phyloP scores from a whole-genome alignment of 305 asterid species.

The Vinca major region DNA sequence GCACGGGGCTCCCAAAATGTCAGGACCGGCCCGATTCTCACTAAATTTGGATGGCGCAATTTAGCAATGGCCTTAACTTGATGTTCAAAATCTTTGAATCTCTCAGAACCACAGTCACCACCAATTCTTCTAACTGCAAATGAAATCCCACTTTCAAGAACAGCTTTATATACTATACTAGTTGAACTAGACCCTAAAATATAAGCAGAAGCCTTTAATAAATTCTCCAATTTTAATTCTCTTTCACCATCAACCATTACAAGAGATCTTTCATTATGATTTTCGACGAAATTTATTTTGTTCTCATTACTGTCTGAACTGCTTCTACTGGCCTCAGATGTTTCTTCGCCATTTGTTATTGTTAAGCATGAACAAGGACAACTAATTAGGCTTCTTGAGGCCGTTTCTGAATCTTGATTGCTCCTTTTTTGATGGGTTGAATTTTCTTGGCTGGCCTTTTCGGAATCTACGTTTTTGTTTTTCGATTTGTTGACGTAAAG shows the following conservation, averaged over 20 bases:
- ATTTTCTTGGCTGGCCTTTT: no score
- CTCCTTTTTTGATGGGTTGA: no score
- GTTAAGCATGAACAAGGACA: conserved; percentile 51
- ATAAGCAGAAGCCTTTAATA: conserved; percentile 80
- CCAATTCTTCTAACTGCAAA: conserved; percentile 84
- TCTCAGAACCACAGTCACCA: conserved; percentile 33
- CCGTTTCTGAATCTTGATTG: no score
- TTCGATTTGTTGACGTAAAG: conserved; percentile 43
- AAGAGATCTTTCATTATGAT: conserved; percentile 29
- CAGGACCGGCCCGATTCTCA: no score
- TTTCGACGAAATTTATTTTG: conserved; percentile 17
- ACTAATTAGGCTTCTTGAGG: conserved; percentile 14
- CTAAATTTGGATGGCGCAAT: conserved; percentile 58
- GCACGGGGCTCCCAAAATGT: no score
- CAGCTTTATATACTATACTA: conserved; percentile 73
- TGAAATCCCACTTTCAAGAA: conserved; percentile 55
- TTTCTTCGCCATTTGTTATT: conserved; percentile 37
- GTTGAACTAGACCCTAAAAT: conserved; percentile 69
- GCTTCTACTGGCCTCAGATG: conserved; percentile 35
- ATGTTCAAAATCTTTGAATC: conserved; percentile 53
- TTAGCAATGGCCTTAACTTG: conserved; percentile 55
- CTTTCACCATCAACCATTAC: conserved; percentile 82
- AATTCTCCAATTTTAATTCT: conserved; percentile 49
- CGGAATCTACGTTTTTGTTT: conserved; percentile 19
- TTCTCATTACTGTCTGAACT: conserved; percentile 20